Conservation (phyloP, 768 basidiomycete genomes). For the Fomitopsis serialis region DNA sequence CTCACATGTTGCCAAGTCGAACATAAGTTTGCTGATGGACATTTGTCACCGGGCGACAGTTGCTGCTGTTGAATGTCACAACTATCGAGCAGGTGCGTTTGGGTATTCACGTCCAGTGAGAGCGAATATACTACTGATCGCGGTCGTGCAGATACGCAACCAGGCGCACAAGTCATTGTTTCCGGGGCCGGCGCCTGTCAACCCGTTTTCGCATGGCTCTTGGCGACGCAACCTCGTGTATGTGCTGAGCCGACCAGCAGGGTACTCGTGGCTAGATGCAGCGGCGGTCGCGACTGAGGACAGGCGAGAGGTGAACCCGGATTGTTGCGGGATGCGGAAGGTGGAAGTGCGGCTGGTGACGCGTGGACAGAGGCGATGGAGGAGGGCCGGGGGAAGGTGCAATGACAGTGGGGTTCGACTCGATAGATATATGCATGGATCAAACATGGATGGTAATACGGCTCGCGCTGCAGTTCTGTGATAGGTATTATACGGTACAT, state of each 20-base stretch:
- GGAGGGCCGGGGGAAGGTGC: constrained; percentile 14
- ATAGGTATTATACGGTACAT: background rate
- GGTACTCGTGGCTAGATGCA: constrained; percentile 76
- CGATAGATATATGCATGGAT: background rate
- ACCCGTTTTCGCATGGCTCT: constrained; percentile 81
- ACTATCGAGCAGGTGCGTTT: constrained; percentile 85
- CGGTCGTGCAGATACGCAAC: constrained; percentile 63
- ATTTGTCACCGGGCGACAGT: constrained; percentile 30
- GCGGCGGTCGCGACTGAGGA: constrained; percentile 61
- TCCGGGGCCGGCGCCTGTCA: constrained; percentile 62
- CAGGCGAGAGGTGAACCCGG: constrained; percentile 71
- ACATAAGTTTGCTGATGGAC: background rate
- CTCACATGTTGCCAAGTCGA: too few species aligned
- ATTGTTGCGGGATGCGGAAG: constrained; percentile 30
- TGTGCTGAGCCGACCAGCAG: constrained; percentile 75
- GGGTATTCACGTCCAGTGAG: background rate
- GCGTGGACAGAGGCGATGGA: constrained; percentile 16
- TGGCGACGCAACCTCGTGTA: constrained; percentile 72
- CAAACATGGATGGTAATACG: background rate
- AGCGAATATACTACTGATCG: constrained; percentile 1
- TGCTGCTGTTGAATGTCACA: constrained; percentile 82
- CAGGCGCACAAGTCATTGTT: constrained; percentile 72
- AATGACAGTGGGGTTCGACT: background rate
- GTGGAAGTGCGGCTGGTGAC: constrained; percentile 19
- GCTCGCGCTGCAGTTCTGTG: background rate